Conservation (phyloP, 129 eudicot genomes). For the Lactuca sativa region DNA sequence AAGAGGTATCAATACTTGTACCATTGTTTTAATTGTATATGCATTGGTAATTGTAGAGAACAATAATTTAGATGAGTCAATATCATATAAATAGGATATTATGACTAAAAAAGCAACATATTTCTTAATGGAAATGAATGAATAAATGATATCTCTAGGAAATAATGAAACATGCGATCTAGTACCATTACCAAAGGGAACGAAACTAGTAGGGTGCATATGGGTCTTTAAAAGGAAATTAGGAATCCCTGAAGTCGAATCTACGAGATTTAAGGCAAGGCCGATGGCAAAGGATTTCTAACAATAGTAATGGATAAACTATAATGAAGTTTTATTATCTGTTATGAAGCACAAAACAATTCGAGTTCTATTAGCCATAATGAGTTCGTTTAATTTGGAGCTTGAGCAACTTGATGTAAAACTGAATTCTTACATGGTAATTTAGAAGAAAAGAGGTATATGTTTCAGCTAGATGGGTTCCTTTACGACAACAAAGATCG, state of each 20-base stretch:
- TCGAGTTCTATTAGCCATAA: neutral
- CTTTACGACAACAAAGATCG: neutral
- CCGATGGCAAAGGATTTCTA: conserved; percentile 22
- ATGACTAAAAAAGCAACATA: neutral
- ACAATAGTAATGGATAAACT: conserved; percentile 18
- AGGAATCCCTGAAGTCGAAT: conserved; percentile 12
- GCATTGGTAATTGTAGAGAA: neutral
- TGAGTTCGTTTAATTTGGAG: neutral
- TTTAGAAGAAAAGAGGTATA: neutral
- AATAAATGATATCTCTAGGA: neutral
- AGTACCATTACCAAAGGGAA: neutral
- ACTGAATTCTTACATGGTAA: neutral
- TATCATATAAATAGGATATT: neutral
- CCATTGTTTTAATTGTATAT: neutral
- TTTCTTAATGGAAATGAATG: neutral
- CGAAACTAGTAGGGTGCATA: conserved; percentile 1
- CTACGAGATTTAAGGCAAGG: neutral
- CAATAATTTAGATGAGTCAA: neutral
- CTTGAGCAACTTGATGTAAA: neutral
- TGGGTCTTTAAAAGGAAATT: conserved; percentile 24
- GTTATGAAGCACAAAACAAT: conserved; percentile 13
- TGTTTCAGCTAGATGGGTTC: neutral
- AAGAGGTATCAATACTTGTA: neutral
- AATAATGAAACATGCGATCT: neutral
- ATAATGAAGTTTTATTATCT: neutral